Evolutionary conservation across 1,284 basidiomycete genomes (phyloP).

Genomic region (Melampsora medusae): DNA sequence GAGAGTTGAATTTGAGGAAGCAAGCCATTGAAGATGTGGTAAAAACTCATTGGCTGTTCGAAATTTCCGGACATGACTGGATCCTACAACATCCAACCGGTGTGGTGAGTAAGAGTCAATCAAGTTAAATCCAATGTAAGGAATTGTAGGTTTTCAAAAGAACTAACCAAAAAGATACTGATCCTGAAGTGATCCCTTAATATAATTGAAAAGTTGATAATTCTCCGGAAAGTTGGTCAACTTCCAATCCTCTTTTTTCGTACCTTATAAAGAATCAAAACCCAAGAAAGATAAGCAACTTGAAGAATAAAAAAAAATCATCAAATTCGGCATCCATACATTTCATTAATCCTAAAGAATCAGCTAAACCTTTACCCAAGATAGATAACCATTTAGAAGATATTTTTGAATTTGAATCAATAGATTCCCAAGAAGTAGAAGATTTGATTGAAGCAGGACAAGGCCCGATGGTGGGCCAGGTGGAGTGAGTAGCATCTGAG

Average conservation of each 20-base stretch:
- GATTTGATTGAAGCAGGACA: background rate
- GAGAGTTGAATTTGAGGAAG: slow-evolving; percentile 45
- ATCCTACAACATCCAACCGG: background rate
- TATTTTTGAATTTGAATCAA: background rate
- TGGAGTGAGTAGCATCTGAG: background rate
- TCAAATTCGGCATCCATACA: background rate
- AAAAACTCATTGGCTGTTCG: slow-evolving; percentile 34
- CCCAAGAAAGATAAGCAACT: background rate
- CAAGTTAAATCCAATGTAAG: too few species aligned
- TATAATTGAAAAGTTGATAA: slow-evolving; percentile 39
- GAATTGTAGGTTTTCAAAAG: background rate
- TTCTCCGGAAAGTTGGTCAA: slow-evolving; percentile 24
- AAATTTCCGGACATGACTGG: slow-evolving; percentile 13
- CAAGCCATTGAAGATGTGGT: slow-evolving; percentile 30
- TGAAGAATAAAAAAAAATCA: background rate
- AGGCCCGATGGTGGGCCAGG: background rate
- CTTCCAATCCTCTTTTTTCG: slow-evolving; percentile 19
- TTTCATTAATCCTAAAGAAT: slow-evolving; percentile 23
- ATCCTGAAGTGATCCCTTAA: slow-evolving; percentile 9
- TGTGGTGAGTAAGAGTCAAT: too few species aligned
- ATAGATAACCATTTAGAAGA: slow-evolving; percentile 22
- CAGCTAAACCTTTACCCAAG: slow-evolving; percentile 22
- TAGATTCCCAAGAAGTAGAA: background rate
- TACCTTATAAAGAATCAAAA: background rate
- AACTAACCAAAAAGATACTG: slow-evolving; percentile 27